Evolutionary conservation across 2,329 filamentous ascomycete genomes (phyloP), one percentile per base, ranked within the genome.

Genomic region (Trematosphaeria pertusa): DNA sequence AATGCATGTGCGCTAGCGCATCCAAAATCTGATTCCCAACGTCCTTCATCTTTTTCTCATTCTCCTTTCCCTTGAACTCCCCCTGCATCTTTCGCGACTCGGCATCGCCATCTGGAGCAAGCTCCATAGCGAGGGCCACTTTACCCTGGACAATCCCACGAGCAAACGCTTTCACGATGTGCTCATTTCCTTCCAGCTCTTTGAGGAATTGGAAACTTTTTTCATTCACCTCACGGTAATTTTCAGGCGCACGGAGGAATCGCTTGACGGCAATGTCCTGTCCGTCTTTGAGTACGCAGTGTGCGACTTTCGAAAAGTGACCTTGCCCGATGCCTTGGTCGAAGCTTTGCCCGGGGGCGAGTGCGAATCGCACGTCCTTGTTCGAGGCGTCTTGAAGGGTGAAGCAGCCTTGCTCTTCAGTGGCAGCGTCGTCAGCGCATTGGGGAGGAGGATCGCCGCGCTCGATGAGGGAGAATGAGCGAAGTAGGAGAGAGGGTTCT

Each of bases 301-400:
- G n/a, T n/a, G n/a, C n/a, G n/a, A n/a, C n/a, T n/a, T n/a, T n/a
- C n/a, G n/a, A n/a, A n/a, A n/a, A n/a, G n/a, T n/a, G n/a, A n/a
- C n/a, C n/a, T n/a, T n/a, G n/a, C n/a, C n/a, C n/a, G n/a, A n/a
- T n/a, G n/a, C n/a, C n/a, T n/a, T n/a, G 4, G 11, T 19, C 32
- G 20, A 43, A 43, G n/a, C 7, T 36, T 24, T 34, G 6, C n/a
- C 40, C 40, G 12, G 9, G 14, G 3, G 31, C 20, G 14, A 44
- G 41, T 19, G 41, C 41, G n/a, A 36, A 44, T 15, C 24, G 31
- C 31, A 44, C 41, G 18, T 26, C 14, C 4, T 44, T 44, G 22
- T 21, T 18, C 21, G 31, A 26, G 3, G 18, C 41, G 21, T 44
- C 41, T 37, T 44, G 18, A 12, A 44, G 20, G 6, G 21, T 44